These are phyloP conservation scores for Phytophthora idaei DNA, from an alignment of 352 stramenopile species.

Conservation along the genomic window DNA sequence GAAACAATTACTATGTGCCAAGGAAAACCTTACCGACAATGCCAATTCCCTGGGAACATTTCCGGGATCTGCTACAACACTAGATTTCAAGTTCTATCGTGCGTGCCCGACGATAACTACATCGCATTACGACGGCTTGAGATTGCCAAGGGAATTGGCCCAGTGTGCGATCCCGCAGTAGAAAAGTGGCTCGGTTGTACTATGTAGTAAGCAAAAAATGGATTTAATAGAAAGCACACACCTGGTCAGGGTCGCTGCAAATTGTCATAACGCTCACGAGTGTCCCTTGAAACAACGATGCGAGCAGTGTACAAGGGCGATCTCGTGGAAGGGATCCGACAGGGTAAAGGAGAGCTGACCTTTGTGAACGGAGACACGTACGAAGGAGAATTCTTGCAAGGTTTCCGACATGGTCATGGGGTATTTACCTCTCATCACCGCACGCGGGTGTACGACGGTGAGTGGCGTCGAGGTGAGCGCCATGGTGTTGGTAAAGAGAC, in stretches of 20 bases:
- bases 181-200: constrained; percentile 37
- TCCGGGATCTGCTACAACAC: constrained; percentile 23
- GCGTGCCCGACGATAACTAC: constrained; percentile 21
- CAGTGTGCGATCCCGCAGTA: constrained; percentile 26
- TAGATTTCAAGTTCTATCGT: constrained; percentile 34
- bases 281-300: constrained; percentile 43
- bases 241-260: neutral
- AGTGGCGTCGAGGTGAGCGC: constrained; percentile 63
- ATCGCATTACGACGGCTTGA: constrained; percentile 30
- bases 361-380: constrained; percentile 76
- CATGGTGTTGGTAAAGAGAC: constrained; percentile 61
- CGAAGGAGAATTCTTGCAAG: constrained; percentile 63
- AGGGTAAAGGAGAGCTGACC: constrained; percentile 53
- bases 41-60: constrained; percentile 10
- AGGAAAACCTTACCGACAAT: constrained; percentile 21
- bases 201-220: neutral
- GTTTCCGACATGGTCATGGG: constrained; percentile 62
- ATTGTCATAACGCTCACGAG: constrained; percentile 2
- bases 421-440: constrained; percentile 62
- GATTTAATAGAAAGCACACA: too few relatives aligned
- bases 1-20: constrained; percentile 18
- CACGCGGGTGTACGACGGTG: constrained; percentile 57
- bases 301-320: constrained; percentile 61
- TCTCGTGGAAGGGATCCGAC: constrained; percentile 56
- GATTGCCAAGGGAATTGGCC: constrained; percentile 29